These are phyloP conservation scores for barley (Hordeum vulgare) DNA, from an alignment of 176 grass and related monocot species.

Conservation along the genomic window DNA sequence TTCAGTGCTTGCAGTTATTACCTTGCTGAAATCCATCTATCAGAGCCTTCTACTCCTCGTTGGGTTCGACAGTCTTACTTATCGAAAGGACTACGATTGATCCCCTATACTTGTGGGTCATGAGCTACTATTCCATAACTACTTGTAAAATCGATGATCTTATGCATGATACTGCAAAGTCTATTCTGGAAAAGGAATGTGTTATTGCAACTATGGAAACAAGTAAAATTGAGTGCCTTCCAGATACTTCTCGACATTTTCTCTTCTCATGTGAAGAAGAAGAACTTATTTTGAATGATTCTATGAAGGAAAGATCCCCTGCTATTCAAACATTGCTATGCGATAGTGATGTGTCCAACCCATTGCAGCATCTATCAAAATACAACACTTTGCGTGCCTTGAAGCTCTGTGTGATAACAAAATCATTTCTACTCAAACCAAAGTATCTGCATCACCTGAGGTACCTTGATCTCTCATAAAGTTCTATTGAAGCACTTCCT, in stretches of 20 bases:
- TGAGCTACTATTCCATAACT: background rate
- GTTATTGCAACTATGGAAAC: background rate
- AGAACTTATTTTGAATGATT: background rate
- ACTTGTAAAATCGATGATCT: background rate
- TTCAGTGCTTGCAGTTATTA: too few species aligned
- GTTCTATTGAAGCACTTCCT: background rate
- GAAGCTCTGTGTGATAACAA: accelerated
- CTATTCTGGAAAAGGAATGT: too few species aligned
- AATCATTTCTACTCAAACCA: background rate
- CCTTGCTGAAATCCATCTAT: too few species aligned
- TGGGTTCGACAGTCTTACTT: too few species aligned
- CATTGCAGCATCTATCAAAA: background rate
- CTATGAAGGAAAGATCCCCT: background rate
- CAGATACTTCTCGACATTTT: background rate
- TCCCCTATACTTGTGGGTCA: too few species aligned
- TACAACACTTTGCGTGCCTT: background rate
- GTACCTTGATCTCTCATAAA: background rate
- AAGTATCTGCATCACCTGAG: background rate
- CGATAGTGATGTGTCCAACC: accelerated
- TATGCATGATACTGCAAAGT: background rate
- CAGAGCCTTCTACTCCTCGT: too few species aligned
- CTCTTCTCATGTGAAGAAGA: background rate
- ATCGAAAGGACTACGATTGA: too few species aligned
- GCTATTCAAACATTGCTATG: background rate
- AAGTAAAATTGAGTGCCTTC: background rate